A percentile compares a stretch with the other conserved stretches of the same genome.
Evolutionary conservation across 345 rosid genomes (phyloP).

Genomic region (Linum lewisii): DNA sequence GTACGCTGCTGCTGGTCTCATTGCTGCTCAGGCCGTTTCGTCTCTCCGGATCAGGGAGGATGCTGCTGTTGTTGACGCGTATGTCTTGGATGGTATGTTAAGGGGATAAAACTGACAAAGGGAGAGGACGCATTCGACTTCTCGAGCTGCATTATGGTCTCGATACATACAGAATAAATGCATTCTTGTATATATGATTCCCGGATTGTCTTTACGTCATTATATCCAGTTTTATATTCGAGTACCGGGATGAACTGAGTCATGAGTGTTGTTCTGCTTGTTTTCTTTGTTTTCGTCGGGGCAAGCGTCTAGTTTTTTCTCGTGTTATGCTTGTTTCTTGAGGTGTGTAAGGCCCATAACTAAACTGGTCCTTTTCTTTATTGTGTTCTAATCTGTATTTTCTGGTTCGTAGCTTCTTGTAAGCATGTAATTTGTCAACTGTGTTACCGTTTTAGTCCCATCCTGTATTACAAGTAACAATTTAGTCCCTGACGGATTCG

Average conservation of each 20-base stretch:
- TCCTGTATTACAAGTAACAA: too few relatives aligned
- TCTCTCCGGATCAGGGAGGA: slow-evolving; percentile 81
- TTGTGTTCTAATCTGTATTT: neutral
- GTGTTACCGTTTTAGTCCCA: too few relatives aligned
- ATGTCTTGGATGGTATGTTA: slow-evolving; percentile 52
- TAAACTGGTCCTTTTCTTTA: neutral
- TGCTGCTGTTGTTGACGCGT: slow-evolving; percentile 34
- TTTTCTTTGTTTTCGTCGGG: too few relatives aligned
- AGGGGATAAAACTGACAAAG: slow-evolving; percentile 22
- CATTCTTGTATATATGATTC: neutral
- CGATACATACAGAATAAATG: neutral
- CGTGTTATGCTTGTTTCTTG: neutral
- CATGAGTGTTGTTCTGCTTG: neutral
- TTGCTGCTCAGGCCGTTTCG: slow-evolving; percentile 84
- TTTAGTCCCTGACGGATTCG: too few relatives aligned
- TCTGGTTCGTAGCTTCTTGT: neutral
- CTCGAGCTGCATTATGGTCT: neutral
- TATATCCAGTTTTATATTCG: neutral
- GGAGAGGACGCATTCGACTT: neutral
- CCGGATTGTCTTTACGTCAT: neutral
- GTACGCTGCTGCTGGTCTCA: slow-evolving; percentile 39
- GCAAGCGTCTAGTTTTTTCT: neutral
- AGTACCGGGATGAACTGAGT: neutral
- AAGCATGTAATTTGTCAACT: neutral
- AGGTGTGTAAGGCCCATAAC: neutral